phyloP scores from a whole-genome alignment of 257 asterid species.

The Primulina tabacum region DNA sequence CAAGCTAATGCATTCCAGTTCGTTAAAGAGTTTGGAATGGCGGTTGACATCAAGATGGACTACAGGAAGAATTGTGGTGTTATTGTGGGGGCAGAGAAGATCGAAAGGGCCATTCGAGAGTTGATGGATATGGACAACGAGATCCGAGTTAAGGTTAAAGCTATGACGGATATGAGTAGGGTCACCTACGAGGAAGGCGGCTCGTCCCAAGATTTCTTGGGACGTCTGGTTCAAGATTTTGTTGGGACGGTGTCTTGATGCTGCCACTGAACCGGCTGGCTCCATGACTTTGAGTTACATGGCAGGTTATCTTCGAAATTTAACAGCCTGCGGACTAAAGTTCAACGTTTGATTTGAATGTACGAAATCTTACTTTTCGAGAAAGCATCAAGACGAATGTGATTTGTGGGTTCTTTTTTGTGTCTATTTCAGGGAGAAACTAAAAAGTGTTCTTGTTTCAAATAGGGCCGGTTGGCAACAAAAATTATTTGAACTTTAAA shows the following conservation, averaged over 20 bases:
- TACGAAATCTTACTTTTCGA: no score
- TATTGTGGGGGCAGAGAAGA: conserved; percentile 22
- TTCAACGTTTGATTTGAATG: no score
- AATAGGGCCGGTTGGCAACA: no score
- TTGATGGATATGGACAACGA: conserved; percentile 29
- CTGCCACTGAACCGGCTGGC: no score
- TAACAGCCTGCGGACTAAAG: no score
- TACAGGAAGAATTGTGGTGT: neutral
- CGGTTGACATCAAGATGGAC: conserved; percentile 32
- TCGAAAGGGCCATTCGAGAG: conserved; percentile 21
- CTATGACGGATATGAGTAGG: conserved; percentile 23
- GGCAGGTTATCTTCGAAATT: no score
- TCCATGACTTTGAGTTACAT: no score
- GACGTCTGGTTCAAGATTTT: conserved; percentile 7
- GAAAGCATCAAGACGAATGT: no score
- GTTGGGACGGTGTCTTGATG: neutral
- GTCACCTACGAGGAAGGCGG: conserved; percentile 24
- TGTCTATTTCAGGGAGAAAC: no score
- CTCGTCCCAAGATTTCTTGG: conserved; percentile 26
- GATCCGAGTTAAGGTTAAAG: conserved; percentile 23
- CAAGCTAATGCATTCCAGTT: conserved; percentile 34
- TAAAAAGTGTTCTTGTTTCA: no score
- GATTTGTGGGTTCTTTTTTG: no score
- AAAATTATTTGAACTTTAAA: no score
- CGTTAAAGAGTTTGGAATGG: conserved; percentile 34